Conservation (phyloP, 2,329 filamentous ascomycete genomes). For the Epicoccum sorghinum region DNA sequence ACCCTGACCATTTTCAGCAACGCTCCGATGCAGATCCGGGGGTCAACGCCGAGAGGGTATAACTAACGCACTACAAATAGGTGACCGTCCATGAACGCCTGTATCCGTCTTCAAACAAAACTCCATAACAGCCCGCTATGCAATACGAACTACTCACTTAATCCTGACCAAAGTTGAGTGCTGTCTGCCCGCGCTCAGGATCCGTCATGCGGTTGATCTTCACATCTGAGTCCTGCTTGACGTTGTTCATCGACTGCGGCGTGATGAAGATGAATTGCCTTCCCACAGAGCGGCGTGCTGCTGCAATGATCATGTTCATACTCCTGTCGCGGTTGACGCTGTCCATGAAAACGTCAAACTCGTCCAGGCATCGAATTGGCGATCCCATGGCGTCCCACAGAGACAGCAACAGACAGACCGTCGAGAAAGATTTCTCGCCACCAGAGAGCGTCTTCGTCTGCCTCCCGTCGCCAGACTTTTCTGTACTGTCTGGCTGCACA, state of each 20-base stretch:
- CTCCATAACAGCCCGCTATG: background rate
- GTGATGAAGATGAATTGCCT: constrained; percentile 97
- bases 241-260: constrained; percentile 75
- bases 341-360: constrained; percentile 99
- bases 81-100: background rate
- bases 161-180: constrained; percentile 39
- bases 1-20: background rate
- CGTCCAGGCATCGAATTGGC: constrained; percentile 90
- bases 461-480: constrained; percentile 71
- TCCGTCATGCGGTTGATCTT: constrained; percentile 73
- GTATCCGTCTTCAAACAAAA: background rate
- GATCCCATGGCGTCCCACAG: constrained; percentile 99
- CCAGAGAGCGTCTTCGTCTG: constrained; percentile 92
- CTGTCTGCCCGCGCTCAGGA: constrained; percentile 58
- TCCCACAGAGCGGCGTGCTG: constrained; percentile 84
- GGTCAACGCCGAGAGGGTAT: constrained; percentile 28
- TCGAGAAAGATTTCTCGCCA: constrained; percentile 97
- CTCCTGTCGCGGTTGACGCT: constrained; percentile 92
- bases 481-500: constrained; percentile 73
- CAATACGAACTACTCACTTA: background rate
- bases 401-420: constrained; percentile 87
- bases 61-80: constrained; percentile 12
- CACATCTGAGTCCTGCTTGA: constrained; percentile 64
- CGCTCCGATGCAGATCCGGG: constrained; percentile 8
- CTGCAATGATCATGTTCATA: constrained; percentile 90